Evolutionary conservation across 1,284 basidiomycete genomes (phyloP).

Genomic region (Trichosporon inkin): DNA sequence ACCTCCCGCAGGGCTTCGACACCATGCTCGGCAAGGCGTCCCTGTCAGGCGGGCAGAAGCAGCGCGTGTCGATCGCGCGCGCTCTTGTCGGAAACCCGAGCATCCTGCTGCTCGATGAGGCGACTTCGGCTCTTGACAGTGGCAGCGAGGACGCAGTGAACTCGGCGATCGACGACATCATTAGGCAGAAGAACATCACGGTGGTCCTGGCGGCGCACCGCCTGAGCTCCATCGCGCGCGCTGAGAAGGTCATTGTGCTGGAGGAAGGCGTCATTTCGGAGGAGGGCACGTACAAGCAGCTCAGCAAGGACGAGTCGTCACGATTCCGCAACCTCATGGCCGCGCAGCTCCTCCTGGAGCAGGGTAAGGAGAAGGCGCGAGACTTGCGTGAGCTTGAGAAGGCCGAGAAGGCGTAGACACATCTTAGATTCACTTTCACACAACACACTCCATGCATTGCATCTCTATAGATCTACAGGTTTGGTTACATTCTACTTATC

Average conservation of each 20-base stretch:
- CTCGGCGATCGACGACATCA: constrained; percentile 82
- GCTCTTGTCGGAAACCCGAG: constrained; percentile 53
- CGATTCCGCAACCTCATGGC: constrained; percentile 80
- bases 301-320: constrained; percentile 55
- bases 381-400: neutral
- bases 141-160: constrained; percentile 79
- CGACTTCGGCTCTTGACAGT: constrained; percentile 70
- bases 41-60: constrained; percentile 53
- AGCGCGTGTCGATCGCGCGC: constrained; percentile 54
- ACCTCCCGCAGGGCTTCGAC: constrained; percentile 78
- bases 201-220: constrained; percentile 86
- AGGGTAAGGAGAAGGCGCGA: constrained; percentile 6
- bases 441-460: too few relatives aligned
- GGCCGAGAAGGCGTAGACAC: neutral
- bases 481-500: too few relatives aligned
- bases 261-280: constrained; percentile 81
- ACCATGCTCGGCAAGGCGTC: constrained; percentile 56
- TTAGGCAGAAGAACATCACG: constrained; percentile 69
- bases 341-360: constrained; percentile 61
- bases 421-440: too few relatives aligned
- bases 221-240: constrained; percentile 74
- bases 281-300: constrained; percentile 72
- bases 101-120: constrained; percentile 54
- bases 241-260: constrained; percentile 78
- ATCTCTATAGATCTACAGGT: too few relatives aligned